Evolutionary conservation across 352 stramenopile species (phyloP).

Genomic region (Globisporangium heterothallicum): DNA sequence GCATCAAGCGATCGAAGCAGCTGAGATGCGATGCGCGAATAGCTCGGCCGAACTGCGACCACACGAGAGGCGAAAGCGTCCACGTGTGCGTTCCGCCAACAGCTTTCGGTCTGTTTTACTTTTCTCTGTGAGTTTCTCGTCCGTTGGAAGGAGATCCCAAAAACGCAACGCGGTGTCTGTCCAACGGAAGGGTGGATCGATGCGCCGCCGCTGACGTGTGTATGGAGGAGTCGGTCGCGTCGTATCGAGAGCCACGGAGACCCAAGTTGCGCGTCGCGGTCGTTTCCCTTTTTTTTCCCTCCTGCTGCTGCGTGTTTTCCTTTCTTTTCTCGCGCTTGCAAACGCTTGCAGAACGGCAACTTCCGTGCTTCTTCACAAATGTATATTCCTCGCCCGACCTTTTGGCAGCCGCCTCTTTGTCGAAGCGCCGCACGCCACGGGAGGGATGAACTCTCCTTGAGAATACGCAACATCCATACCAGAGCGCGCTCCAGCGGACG

Average conservation of each 20-base stretch:
- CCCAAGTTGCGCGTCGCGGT: too few species aligned
- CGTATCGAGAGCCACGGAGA: too few species aligned
- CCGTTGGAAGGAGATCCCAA: slow-evolving; percentile 1
- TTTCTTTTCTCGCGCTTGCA: background rate
- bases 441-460: background rate
- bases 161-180: background rate
- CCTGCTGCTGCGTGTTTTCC: too few species aligned
- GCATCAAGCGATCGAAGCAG: slow-evolving; percentile 1
- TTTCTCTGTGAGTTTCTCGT: slow-evolving; percentile 3
- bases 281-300: too few species aligned
- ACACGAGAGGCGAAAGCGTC: slow-evolving; percentile 1
- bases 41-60: background rate
- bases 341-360: background rate
- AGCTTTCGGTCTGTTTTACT: background rate
- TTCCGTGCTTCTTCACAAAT: slow-evolving; percentile 2
- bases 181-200: background rate
- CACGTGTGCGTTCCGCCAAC: slow-evolving; percentile 1
- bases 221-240: too few species aligned
- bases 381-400: background rate
- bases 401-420: background rate
- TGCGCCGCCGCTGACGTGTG: too few species aligned
- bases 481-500: background rate
- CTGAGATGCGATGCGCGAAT: slow-evolving; percentile 2
- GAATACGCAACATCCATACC: slow-evolving; percentile 6
- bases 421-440: slow-evolving; percentile 3